Percentiles rank a stretch among this genome's conserved stretches.
Conservation (phyloP, 805 yeast genomes). For the Priceomyces castillae region DNA sequence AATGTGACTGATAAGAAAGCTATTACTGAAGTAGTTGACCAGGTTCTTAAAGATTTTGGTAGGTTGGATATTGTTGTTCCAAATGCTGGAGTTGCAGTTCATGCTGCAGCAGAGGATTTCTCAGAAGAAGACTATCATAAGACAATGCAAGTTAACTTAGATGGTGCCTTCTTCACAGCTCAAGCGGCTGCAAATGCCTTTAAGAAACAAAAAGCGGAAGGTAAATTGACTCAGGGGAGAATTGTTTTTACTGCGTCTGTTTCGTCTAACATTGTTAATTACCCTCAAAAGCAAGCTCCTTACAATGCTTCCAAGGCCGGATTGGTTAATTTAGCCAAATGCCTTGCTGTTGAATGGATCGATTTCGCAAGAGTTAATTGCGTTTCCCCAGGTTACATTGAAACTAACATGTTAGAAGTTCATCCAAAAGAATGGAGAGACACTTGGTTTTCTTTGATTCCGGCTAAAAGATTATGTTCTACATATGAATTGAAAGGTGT, state of each 20-base stretch:
- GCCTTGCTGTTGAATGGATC: slow-evolving; percentile 39
- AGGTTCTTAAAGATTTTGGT: slow-evolving; percentile 35
- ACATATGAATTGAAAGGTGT: slow-evolving; percentile 38
- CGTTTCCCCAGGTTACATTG: slow-evolving; percentile 40
- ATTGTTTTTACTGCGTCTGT: slow-evolving; percentile 9
- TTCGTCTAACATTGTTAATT: slow-evolving; percentile 36
- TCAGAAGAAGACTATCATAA: slow-evolving; percentile 33
- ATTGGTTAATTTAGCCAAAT: slow-evolving; percentile 36
- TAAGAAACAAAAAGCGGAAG: slow-evolving; percentile 42
- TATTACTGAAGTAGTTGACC: slow-evolving; percentile 23
- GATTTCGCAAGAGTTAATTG: slow-evolving; percentile 37
- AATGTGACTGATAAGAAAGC: slow-evolving; percentile 40
- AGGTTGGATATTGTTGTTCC: slow-evolving; percentile 40
- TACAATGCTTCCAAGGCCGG: slow-evolving; percentile 46
- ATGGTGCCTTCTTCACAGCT: slow-evolving; percentile 45
- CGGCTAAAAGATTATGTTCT: slow-evolving; percentile 33
- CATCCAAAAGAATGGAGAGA: slow-evolving; percentile 33
- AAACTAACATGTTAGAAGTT: slow-evolving; percentile 40
- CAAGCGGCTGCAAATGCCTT: slow-evolving; percentile 48
- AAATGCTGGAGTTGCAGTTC: slow-evolving; percentile 45
- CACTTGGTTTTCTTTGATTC: slow-evolving; percentile 36
- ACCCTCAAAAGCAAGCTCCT: slow-evolving; percentile 40
- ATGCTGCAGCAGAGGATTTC: slow-evolving; percentile 30
- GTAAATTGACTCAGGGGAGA: slow-evolving; percentile 14
- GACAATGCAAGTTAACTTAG: slow-evolving; percentile 39